Conservation (phyloP, 768 basidiomycete genomes). For the Chalciporus chontae region DNA sequence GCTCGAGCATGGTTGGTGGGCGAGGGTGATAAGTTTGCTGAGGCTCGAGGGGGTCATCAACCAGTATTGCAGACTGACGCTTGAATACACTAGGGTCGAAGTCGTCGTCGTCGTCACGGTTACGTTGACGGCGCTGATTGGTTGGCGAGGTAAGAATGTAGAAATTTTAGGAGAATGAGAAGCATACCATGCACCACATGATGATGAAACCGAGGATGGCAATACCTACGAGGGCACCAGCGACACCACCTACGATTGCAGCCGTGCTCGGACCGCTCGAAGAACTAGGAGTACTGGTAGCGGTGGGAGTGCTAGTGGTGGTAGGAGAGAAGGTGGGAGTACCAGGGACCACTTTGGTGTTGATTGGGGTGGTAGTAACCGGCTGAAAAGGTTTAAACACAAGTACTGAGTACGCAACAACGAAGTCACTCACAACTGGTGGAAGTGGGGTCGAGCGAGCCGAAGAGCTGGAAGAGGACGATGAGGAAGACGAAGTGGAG, state of each 20-base stretch:
- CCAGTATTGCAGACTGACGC: constrained; percentile 57
- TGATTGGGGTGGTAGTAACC: background rate
- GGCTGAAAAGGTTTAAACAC: background rate
- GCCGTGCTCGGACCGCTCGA: constrained; percentile 32
- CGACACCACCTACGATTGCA: constrained; percentile 39
- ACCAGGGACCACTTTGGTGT: background rate
- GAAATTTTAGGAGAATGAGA: background rate
- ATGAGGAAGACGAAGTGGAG: constrained; percentile 4
- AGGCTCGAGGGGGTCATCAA: constrained; percentile 48
- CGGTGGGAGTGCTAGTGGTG: constrained; percentile 8
- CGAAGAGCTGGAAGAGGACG: constrained; percentile 8
- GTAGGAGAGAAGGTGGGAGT: background rate
- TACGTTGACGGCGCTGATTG: constrained; percentile 41
- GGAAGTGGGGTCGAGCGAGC: background rate
- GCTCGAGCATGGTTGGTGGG: constrained; percentile 65
- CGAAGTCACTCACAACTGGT: constrained; percentile 20
- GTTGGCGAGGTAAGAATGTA: constrained; percentile 4
- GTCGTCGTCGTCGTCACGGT: constrained; percentile 33
- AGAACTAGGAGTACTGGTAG: constrained; percentile 32
- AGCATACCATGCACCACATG: constrained; percentile 46
- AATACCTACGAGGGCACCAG: constrained; percentile 43
- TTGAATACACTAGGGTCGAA: constrained; percentile 61
- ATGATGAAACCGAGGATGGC: constrained; percentile 38
- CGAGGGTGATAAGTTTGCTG: constrained; percentile 46
- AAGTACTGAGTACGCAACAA: background rate